Conservation (phyloP, 768 basidiomycete genomes). For the Austroboletus eburneus region DNA sequence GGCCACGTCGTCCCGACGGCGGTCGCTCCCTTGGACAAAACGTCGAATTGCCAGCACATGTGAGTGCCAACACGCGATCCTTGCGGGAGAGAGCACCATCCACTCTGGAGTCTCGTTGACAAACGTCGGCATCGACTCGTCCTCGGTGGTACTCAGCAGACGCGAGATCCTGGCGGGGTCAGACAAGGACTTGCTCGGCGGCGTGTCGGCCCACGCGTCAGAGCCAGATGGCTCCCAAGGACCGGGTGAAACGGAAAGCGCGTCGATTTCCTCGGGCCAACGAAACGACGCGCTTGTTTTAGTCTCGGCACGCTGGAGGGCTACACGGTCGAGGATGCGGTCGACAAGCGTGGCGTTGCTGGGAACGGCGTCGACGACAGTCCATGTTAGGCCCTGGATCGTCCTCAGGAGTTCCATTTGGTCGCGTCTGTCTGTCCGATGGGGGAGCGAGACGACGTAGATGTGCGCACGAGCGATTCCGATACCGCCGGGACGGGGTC, state of each 20-base stretch:
- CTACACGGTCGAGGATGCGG: no score
- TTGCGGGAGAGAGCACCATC: no score
- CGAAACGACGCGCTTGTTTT: constrained; percentile 17
- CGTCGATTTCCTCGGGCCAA: constrained; percentile 40
- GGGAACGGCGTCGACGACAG: no score
- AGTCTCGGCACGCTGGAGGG: constrained; percentile 1
- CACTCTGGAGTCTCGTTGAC: no score
- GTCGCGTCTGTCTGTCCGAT: constrained; percentile 48
- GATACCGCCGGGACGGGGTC: constrained; percentile 18
- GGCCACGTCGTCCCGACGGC: no score
- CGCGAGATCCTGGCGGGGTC: background rate
- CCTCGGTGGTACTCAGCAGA: constrained; percentile 42
- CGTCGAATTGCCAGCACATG: constrained; percentile 51
- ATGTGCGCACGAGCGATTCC: constrained; percentile 38
- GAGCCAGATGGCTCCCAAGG: constrained; percentile 8
- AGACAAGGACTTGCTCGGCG: constrained; percentile 1
- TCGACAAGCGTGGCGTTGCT: no score
- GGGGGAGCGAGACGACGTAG: constrained; percentile 59
- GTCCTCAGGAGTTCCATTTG: no score
- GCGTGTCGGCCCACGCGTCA: no score
- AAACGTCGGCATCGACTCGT: constrained; percentile 37
- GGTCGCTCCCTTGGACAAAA: constrained; percentile 33
- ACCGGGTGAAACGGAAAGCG: constrained; percentile 12
- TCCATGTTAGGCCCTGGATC: no score
- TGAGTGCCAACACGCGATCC: constrained; percentile 70